phyloP scores from a whole-genome alignment of 352 stramenopile species.

The Paralagenidium karlingii region DNA sequence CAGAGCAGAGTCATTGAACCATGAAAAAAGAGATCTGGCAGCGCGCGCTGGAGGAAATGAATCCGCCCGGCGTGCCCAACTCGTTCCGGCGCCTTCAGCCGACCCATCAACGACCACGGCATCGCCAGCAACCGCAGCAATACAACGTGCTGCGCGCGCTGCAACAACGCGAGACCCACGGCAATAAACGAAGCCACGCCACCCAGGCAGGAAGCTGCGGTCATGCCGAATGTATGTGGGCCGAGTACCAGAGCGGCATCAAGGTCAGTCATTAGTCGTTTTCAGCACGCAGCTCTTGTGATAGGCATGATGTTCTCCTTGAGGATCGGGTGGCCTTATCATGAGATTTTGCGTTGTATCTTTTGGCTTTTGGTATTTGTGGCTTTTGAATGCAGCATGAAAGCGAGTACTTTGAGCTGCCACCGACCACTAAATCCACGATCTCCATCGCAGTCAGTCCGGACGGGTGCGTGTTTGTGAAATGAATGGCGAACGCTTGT shows the following conservation, averaged over 20 bases:
- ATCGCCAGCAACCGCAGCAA: conserved; percentile 20
- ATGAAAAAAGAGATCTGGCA: conserved; percentile 67
- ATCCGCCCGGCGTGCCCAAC: conserved; percentile 56
- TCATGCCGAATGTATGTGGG: conserved; percentile 58
- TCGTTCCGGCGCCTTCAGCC: conserved; percentile 64
- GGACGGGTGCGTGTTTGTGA: conserved; percentile 35
- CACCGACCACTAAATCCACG: conserved; percentile 76
- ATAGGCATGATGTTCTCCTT: no score
- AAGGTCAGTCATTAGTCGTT: conserved; percentile 59
- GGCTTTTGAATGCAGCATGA: conserved; percentile 39
- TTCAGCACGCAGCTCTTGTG: no score
- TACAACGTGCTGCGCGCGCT: conserved; percentile 60
- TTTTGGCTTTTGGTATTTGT: no score
- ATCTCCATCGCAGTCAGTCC: conserved; percentile 83
- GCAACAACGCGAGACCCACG: conserved; percentile 40
- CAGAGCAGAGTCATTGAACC: no score
- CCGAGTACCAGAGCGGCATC: conserved; percentile 53
- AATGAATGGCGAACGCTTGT: no score
- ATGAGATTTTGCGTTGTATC: conserved; percentile 2
- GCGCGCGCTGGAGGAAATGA: conserved; percentile 48
- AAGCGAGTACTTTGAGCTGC: conserved; percentile 76
- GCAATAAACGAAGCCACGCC: conserved; percentile 20
- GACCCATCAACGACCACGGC: no score
- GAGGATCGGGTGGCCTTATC: not conserved
- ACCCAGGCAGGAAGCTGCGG: conserved; percentile 30